Base-by-base conservation (phyloP, 805 yeast genomes). In the Wickerhamomyces strasburgensis region DNA sequence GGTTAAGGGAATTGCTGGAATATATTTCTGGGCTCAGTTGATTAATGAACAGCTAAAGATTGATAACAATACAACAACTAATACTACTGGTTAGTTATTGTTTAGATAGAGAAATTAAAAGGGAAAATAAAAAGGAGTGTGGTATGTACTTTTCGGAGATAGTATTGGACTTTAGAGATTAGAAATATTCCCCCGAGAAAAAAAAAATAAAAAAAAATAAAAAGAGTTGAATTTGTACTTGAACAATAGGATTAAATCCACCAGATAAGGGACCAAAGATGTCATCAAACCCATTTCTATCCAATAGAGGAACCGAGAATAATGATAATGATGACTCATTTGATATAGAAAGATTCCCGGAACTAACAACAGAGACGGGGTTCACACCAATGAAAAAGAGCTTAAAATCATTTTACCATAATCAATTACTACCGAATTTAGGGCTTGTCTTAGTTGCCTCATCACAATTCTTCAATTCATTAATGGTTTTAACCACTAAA, bases 401-500 rank as follows among this genome's bases (percentile, higher is more conserved):
- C 14, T n/a, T n/a, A n/a, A 17, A 18, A 29, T 18, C 11, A 17
- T 16, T 16, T 18, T 18, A 31, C 19, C 13, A 13, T 14, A 26
- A 26, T 7, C 10, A 26, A 26, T 9, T 44, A 4, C 32, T 39
- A 23, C 56, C 57, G 37, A 52, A 49, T 32, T 29, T 54, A 11
- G 95, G 95, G 0, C 58, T 83, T 17, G 52, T 72, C 6, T 64
- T 82, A 17, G 62, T 82, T 18, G 57, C 84, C 6, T 36, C 73
- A 9, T 72, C 89, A 3, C 90, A 84, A 54, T 66, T 84, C 34
- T 82, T 82, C 67, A 84, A 84, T 55, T 77, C 89, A 3, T 55
- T 80, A 19, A 86, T 86, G 95, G 72, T 81, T 5, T 71, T 81
- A 6, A 71, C 84, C 5, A 81, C 94, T 46, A 81, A 85, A 54